Base-by-base conservation (phyloP, 176 grass and related monocot genomes). In the Chrysopogon serrulatus region DNA sequence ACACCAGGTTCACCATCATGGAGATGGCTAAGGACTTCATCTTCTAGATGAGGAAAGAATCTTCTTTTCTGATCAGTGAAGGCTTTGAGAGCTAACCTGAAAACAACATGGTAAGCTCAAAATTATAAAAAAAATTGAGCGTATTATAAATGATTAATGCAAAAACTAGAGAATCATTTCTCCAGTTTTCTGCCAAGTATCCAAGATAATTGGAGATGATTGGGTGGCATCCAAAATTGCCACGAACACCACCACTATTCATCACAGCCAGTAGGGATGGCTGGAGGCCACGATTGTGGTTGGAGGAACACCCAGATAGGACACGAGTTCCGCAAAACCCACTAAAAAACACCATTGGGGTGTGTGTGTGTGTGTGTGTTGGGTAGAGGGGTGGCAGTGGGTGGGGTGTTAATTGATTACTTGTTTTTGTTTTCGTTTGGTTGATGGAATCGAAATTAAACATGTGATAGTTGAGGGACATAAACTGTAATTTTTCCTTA, bases 31-130 rank as follows among this genome's bases (percentile, higher is more conserved):
- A 88, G 72, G 73, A 78, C 76, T 82, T 98, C 95, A 76, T 98
- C 95, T 90, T 93, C 95, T 61, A 98, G 85, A 51, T 95, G 95
- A 89, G 93, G 93, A 74, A 99, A 99, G 63, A 96, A 99, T 72
- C 88, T 89, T 84, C 88, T 92, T 78, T 99, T 99, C 86, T 96
- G 97, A 64, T 99, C 91, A 68, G 85, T 99, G 81, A 99, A 99
- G 82, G 97, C 97, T 74, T 96, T 99, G 37, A 99, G 86, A 81
- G 93, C 91, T 87, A 99, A 92, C 88, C 97, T 99, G 86, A 69
- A 88, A 95, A 89, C 68, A 68, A 39, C 26, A 69, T 30, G 33
- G 39, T 69, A 34, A 70, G 26, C 49, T 63, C 37, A 57, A 67
- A 74, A 80, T 49, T 36, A 6, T 76, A 34, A 77, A 77, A 21